Percentiles rank a stretch among this genome's conserved stretches.
These are phyloP conservation scores for Echria macrotheca DNA, from an alignment of 495 filamentous ascomycete genomes.

Conservation along the genomic window DNA sequence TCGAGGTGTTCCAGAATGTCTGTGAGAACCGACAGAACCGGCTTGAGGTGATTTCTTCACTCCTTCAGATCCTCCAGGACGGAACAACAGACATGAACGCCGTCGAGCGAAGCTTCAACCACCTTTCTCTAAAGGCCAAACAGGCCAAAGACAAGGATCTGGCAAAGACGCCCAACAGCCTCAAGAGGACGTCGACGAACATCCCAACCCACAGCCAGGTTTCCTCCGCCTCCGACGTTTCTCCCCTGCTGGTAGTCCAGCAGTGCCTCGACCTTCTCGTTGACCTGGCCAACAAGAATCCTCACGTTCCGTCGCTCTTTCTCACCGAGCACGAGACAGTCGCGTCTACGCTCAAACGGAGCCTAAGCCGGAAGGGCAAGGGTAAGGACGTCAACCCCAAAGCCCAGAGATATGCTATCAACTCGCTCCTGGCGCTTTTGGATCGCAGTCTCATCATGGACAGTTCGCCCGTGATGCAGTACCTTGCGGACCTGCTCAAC, in stretches of 20 bases:
- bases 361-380: constrained; percentile 76
- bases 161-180: constrained; percentile 74
- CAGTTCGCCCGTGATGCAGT: constrained; percentile 91
- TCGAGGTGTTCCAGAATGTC: constrained; percentile 78
- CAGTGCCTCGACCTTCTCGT: constrained; percentile 82
- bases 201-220: constrained; percentile 44
- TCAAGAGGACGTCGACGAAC: constrained; percentile 63
- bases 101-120: constrained; percentile 90
- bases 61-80: constrained; percentile 94
- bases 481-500: constrained; percentile 77
- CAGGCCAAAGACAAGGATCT: constrained; percentile 58
- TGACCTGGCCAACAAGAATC: constrained; percentile 73
- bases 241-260: constrained; percentile 89
- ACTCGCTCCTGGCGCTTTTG: constrained; percentile 78
- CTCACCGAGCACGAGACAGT: constrained; percentile 85
- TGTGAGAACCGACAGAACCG: constrained; percentile 93
- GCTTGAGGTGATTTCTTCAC: constrained; percentile 85
- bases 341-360: constrained; percentile 66
- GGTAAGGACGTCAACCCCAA: constrained; percentile 76
- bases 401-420: constrained; percentile 83
- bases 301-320: constrained; percentile 85
- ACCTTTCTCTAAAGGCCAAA: constrained; percentile 86
- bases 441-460: constrained; percentile 93
- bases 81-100: constrained; percentile 88
- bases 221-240: constrained; percentile 66